A percentile compares a stretch with the other conserved stretches of the same genome.
These are phyloP conservation scores for Babesia bovis DNA, from an alignment of 169 alveolate genomes.

Conservation along the genomic window DNA sequence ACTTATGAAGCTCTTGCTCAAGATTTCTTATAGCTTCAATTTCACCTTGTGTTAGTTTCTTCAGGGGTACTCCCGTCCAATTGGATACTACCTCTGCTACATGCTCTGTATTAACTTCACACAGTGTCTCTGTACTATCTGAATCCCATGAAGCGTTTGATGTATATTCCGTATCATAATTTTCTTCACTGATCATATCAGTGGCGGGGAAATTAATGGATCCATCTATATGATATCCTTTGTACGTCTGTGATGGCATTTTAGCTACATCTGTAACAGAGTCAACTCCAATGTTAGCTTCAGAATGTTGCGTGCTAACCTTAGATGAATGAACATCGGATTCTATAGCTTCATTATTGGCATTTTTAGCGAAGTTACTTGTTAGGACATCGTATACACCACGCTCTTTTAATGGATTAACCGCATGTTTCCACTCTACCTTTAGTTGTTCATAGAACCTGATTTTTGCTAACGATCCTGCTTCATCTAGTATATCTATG, in stretches of 20 bases:
- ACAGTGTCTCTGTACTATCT: not conserved
- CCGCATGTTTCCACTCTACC: too few species aligned
- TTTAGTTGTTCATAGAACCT: slow-evolving; percentile 27
- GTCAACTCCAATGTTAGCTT: not conserved
- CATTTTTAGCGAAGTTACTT: not conserved
- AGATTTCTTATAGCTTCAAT: slow-evolving; percentile 60
- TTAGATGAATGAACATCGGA: not conserved
- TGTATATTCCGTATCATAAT: not conserved
- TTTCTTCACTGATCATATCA: not conserved
- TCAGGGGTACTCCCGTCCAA: slow-evolving; percentile 64
- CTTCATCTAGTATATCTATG: slow-evolving; percentile 83
- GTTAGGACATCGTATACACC: not conserved
- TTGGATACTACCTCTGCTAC: slow-evolving; percentile 60
- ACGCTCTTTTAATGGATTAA: not conserved
- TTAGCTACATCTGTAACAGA: not conserved
- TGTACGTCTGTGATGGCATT: not conserved
- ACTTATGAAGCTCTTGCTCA: slow-evolving; percentile 67
- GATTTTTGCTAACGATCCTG: slow-evolving; percentile 83
- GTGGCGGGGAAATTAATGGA: not conserved
- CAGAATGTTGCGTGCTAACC: too few species aligned
- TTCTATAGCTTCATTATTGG: not conserved
- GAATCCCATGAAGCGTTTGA: not conserved
- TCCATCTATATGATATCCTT: not conserved
- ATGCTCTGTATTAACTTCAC: slow-evolving; percentile 53
- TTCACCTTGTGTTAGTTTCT: slow-evolving; percentile 50